Base-by-base conservation (phyloP, 2,329 filamentous ascomycete species). In the Sarocladium strictum region DNA sequence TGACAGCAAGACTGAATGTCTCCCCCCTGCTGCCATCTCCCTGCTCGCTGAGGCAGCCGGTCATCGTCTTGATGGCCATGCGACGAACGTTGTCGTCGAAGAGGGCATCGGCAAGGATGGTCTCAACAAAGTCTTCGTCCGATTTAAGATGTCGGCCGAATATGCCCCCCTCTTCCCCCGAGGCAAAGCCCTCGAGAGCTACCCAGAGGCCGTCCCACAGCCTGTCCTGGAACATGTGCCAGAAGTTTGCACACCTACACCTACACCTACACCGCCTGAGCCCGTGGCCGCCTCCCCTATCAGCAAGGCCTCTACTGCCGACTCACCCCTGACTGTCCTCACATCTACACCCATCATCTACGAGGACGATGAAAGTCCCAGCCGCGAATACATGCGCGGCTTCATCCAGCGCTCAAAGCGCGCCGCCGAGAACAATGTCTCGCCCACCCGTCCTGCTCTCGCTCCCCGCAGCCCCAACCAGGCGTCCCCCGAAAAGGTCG, bases 91-190 rank as follows among this genome's bases (percentile, higher is more conserved):
- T 35, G 29, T 33, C 5, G 17, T 51, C 27, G 27, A 35, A 23
- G 47, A 51, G 35, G 47, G 47, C n/a, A 35, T 35, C 17, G 47
- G 47, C 27, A 32, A 35, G 19, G 47, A 51, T 35, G 47, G 47
- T 21, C 21, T 35, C 17, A 29, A 29, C 27, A 32, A 29, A n/a
- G 15, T 51, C 7, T 51, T 51, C 23, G 47, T 51, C 47, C 47
- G 47, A 51, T 51, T 51, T 51, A 51, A 51, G 47, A 32, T 51
- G 17, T 51, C 47, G 47, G 47, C 27, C 3, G 47, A 33, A 3
- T 35, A 51, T 35, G 47, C 47, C 15, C n/a, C 27, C 12, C 47
- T 51, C n/a, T 51, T 51, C 47, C 47, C 47, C 10, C 12, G 23
- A 15, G 3, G 12, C 43, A 29, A 47, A 10, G 43, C 43, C 21